Conservation (phyloP, 2,329 filamentous ascomycete species). For the Paracamarosporium sp. region DNA sequence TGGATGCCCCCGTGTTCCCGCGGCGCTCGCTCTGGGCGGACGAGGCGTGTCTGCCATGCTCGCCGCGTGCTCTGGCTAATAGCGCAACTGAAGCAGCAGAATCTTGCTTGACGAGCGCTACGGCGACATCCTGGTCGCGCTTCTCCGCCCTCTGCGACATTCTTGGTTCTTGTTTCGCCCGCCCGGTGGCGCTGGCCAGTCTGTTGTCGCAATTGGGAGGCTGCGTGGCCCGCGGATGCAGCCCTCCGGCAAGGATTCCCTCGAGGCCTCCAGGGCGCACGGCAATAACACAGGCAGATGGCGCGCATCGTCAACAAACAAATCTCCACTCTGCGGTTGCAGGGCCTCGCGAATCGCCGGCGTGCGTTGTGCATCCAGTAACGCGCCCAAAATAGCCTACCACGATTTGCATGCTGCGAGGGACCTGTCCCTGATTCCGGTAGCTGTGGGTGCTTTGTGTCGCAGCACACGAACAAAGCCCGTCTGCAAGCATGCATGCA, state of each 20-base stretch:
- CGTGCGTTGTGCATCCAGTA: slow-evolving; percentile 25
- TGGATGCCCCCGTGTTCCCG: background rate
- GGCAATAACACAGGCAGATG: slow-evolving; percentile 9
- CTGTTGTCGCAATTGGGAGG: slow-evolving; percentile 4
- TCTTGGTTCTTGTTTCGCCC: slow-evolving; percentile 39
- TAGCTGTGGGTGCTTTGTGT: background rate
- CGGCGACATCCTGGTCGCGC: slow-evolving; percentile 28
- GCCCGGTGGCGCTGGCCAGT: slow-evolving; percentile 25
- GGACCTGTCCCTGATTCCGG: slow-evolving; percentile 33
- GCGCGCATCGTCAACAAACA: slow-evolving; percentile 43
- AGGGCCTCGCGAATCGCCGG: slow-evolving; percentile 43
- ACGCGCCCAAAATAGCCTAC: slow-evolving; percentile 41
- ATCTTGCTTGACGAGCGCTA: slow-evolving; percentile 5
- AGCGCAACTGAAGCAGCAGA: background rate
- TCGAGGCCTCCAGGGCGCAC: background rate
- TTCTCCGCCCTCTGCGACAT: slow-evolving; percentile 32
- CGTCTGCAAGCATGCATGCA: too few species aligned
- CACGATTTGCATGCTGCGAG: slow-evolving; percentile 31
- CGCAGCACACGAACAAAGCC: background rate
- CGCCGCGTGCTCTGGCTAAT: background rate
- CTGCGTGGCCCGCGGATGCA: background rate
- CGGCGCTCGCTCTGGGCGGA: background rate
- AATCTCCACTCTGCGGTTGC: slow-evolving; percentile 39
- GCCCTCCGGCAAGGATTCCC: background rate
- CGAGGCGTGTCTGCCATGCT: slow-evolving; percentile 10